Evolutionary conservation across 1,284 basidiomycete genomes (phyloP).

Genomic region (Cryptococcus sp.): DNA sequence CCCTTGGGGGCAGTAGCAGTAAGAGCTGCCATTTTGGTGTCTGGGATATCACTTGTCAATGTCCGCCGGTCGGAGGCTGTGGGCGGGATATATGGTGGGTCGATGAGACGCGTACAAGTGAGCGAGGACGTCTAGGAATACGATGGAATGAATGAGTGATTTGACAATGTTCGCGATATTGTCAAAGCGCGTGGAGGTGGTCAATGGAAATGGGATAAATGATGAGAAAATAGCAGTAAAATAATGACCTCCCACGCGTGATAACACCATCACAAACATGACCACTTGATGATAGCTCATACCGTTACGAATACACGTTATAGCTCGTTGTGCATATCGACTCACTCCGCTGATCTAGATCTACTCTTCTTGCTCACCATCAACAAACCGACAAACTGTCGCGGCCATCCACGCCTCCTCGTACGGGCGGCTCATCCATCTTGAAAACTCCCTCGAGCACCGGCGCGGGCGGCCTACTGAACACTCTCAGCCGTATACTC

Average conservation of each 20-base stretch:
- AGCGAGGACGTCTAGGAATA: constrained; percentile 7
- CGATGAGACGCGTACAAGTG: constrained; percentile 1
- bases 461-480: constrained; percentile 8
- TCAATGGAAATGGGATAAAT: constrained; percentile 15
- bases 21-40: constrained; percentile 30
- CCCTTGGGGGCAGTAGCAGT: constrained; percentile 17
- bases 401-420: constrained; percentile 4
- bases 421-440: background rate
- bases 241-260: background rate
- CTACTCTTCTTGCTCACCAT: background rate
- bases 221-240: constrained; percentile 8
- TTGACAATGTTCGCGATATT: background rate
- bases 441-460: background rate
- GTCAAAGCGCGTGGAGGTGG: constrained; percentile 12
- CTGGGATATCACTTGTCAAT: constrained; percentile 2
- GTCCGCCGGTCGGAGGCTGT: background rate
- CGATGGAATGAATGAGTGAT: constrained; percentile 1
- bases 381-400: background rate
- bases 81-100: background rate
- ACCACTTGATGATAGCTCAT: background rate
- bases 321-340: background rate
- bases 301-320: background rate
- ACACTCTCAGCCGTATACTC: constrained; percentile 8
- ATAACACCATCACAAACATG: background rate
- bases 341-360: background rate